Percentiles rank a stretch among this genome's conserved stretches.
These are phyloP conservation scores for Plantago lanceolata DNA, from an alignment of 305 asterid species.

Conservation along the genomic window DNA sequence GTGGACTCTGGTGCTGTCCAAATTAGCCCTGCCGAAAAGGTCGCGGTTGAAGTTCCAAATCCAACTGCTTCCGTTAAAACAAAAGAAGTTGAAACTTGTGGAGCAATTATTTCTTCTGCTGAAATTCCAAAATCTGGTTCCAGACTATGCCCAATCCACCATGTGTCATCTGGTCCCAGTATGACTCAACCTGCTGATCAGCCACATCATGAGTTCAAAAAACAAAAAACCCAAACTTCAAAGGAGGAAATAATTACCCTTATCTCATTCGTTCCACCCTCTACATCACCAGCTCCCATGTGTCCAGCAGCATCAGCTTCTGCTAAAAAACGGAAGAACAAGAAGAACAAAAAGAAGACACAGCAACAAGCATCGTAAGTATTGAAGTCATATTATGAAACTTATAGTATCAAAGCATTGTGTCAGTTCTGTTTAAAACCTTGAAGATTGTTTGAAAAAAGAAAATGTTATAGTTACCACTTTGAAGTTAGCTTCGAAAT, in stretches of 20 bases:
- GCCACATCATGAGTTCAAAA: conserved; percentile 35
- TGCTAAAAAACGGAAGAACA: conserved; percentile 31
- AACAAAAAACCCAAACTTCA: conserved; percentile 27
- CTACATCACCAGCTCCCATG: conserved; percentile 19
- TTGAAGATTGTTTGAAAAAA: not conserved
- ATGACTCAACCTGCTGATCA: conserved; percentile 16
- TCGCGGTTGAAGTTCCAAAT: conserved; percentile 1
- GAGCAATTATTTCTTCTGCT: conserved; percentile 1
- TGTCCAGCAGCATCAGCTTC: conserved; percentile 19
- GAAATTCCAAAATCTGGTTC: conserved; percentile 15
- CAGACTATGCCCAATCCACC: conserved; percentile 1
- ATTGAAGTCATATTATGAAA: conserved; percentile 1
- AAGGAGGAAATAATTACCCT: conserved; percentile 20
- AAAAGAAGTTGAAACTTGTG: conserved; percentile 29
- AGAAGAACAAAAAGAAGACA: conserved; percentile 15
- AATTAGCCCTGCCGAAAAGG: conserved; percentile 3
- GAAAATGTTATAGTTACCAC: not conserved
- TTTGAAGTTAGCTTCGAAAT: not conserved
- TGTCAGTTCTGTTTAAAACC: not conserved
- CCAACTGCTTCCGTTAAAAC: conserved; percentile 13
- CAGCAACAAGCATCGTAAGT: conserved; percentile 34
- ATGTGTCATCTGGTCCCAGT: conserved; percentile 10
- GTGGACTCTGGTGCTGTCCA: no score
- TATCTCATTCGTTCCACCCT: conserved; percentile 42
- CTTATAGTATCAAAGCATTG: no score